A percentile compares a stretch with the other conserved stretches of the same genome.
These are phyloP conservation scores for Diaporthe australafricana DNA, from an alignment of 2,329 filamentous ascomycete genomes.

Conservation along the genomic window DNA sequence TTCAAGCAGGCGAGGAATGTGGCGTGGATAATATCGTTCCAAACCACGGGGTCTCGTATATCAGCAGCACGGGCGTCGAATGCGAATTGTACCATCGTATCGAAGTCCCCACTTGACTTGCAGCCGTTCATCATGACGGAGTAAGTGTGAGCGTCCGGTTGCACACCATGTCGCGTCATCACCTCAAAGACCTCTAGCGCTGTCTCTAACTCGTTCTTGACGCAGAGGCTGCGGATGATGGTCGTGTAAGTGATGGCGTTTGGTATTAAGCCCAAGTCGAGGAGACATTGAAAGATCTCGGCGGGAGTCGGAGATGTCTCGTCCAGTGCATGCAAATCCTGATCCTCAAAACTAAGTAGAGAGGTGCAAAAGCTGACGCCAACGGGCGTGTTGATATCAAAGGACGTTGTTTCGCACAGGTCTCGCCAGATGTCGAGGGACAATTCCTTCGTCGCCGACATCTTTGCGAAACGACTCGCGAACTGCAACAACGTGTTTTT, in stretches of 20 bases:
- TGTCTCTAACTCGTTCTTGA: conserved; percentile 70
- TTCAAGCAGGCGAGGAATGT: conserved; percentile 58
- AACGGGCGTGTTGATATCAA: conserved; percentile 59
- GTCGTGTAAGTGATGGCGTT: conserved; percentile 74
- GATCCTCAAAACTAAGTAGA: conserved; percentile 60
- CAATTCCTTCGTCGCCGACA: conserved; percentile 50
- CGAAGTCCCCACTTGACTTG: conserved; percentile 66
- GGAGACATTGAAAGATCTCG: conserved; percentile 65
- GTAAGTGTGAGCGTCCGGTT: conserved; percentile 75
- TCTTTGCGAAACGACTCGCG: conserved; percentile 57
- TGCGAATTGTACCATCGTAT: conserved; percentile 66
- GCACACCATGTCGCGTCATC: conserved; percentile 68
- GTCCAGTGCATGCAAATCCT: conserved; percentile 39
- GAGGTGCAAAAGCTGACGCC: conserved; percentile 68
- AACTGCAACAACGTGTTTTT: conserved; percentile 60
- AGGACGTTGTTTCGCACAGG: conserved; percentile 47
- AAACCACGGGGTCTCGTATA: conserved; percentile 59
- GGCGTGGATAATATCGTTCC: conserved; percentile 65
- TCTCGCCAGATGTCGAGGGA: conserved; percentile 58
- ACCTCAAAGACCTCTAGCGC: conserved; percentile 75
- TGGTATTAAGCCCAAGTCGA: conserved; percentile 71
- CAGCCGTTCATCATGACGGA: conserved; percentile 78
- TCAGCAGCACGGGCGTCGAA: conserved; percentile 60
- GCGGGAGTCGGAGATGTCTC: conserved; percentile 59
- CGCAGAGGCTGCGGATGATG: conserved; percentile 77